Percentiles rank a stretch among this genome's conserved stretches.
Conservation (phyloP, 2,329 filamentous ascomycete species). For the Talaromyces sp. region DNA sequence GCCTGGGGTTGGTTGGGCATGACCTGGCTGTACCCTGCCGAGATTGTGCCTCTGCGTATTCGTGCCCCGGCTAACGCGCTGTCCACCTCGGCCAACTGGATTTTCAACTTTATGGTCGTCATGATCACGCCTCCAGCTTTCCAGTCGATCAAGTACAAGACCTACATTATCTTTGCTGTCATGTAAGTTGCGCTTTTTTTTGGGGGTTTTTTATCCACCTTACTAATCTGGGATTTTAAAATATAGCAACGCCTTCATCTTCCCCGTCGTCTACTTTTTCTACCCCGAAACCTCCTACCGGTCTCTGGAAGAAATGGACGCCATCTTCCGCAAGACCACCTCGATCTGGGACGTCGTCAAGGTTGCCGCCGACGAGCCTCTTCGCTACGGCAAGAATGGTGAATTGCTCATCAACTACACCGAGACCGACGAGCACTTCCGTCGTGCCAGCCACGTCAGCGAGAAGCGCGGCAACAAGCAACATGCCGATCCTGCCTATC, state of each 20-base stretch:
- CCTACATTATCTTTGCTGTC: conserved; percentile 55
- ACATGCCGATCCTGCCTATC: conserved; percentile 12
- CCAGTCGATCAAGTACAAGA: conserved; percentile 50
- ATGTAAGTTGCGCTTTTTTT: conserved; percentile 34
- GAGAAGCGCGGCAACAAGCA: conserved; percentile 10
- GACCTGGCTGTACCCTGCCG: conserved; percentile 60
- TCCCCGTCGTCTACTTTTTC: conserved; percentile 57
- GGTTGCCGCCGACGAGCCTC: conserved; percentile 48
- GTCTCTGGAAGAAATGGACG: conserved; percentile 65
- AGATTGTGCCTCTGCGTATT: conserved; percentile 48
- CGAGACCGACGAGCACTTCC: conserved; percentile 18
- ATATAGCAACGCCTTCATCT: conserved; percentile 48
- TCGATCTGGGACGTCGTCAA: conserved; percentile 47
- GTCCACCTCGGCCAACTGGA: conserved; percentile 58
- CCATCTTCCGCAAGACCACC: conserved; percentile 57
- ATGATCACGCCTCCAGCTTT: conserved; percentile 63
- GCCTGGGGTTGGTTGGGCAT: conserved; percentile 58
- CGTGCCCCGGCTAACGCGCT: conserved; percentile 59
- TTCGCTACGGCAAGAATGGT: conserved; percentile 56
- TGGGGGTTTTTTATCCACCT: not conserved
- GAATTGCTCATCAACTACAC: conserved; percentile 46
- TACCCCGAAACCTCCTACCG: conserved; percentile 58
- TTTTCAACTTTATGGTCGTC: conserved; percentile 62
- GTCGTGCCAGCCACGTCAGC: conserved; percentile 9
- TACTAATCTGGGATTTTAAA: conserved; percentile 9